Percentiles rank a stretch among this genome's conserved stretches.
Conservation (phyloP, 768 basidiomycete genomes). For the Stropharia rugosoannulata region DNA sequence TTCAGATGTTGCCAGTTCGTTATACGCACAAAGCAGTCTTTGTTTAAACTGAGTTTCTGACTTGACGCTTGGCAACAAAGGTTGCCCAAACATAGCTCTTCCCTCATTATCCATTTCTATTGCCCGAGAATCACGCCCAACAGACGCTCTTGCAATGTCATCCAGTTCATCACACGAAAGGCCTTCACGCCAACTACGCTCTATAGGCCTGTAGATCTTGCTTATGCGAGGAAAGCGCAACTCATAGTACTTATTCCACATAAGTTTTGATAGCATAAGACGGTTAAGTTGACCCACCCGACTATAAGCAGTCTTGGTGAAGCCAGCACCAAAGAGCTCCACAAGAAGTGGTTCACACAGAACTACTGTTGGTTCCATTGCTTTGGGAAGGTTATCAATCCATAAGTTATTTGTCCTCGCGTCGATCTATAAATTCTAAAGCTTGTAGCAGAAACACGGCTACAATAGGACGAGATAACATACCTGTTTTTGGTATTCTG, state of each 20-base stretch:
- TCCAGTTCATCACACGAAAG: conserved; percentile 50
- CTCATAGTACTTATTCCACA: conserved; percentile 63
- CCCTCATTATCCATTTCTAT: conserved; percentile 51
- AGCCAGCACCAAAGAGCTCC: conserved; percentile 82
- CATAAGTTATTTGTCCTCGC: conserved; percentile 44
- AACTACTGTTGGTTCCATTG: conserved; percentile 53
- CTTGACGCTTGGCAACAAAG: conserved; percentile 36
- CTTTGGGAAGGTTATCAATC: conserved; percentile 46
- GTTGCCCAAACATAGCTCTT: conserved; percentile 34
- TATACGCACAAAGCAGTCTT: not conserved
- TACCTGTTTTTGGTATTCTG: conserved; percentile 27
- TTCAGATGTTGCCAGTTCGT: not conserved
- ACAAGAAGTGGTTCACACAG: conserved; percentile 62
- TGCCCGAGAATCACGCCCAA: conserved; percentile 49
- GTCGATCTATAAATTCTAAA: conserved; percentile 6
- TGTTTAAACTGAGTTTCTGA: conserved; percentile 5
- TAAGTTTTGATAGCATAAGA: not conserved
- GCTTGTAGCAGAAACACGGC: not conserved
- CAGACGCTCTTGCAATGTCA: conserved; percentile 48
- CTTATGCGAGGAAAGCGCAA: conserved; percentile 80
- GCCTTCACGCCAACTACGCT: conserved; percentile 66
- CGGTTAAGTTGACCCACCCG: conserved; percentile 38
- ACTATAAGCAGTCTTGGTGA: conserved; percentile 63
- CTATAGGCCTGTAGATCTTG: conserved; percentile 60
- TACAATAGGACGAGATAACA: conserved; percentile 6